Evolutionary conservation across 768 basidiomycete species (phyloP), one percentile per base, ranked within the genome.

Genomic region (Phaeotremella skinneri): DNA sequence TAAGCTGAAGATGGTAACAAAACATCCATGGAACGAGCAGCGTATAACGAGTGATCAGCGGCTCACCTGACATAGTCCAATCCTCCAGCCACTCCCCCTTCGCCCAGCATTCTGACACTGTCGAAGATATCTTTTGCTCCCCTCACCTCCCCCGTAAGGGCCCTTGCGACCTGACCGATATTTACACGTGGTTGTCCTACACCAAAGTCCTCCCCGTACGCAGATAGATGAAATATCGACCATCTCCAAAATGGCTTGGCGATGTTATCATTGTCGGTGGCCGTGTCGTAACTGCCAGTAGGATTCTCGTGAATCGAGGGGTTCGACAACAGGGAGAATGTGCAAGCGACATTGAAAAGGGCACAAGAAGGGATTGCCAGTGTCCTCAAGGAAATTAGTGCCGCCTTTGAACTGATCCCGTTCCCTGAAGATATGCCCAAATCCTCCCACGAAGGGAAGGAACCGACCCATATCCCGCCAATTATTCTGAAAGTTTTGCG

Each of bases 81-180:
- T 21, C 64, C 62, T 25, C 53, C 48, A 17, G 56, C 62, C 13
- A 70, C 32, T 14, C 69, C 66, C 4, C 64, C 68, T 17, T 65
- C 56, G 6, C 68, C 61, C 21, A 73, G 56, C 47, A 43, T 56
- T 49, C 59, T 58, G 16, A 73, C 58, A 56, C 64, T 66, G 20
- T 68, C 67, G 29, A 73, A 73, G 21, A 73, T 68, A 39, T 66
- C 64, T 39, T 61, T 70, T 0, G 68, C 69, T 11, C 60, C 59
- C 41, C 59, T 62, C 3, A 54, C 66, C 32, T 73, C 68, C 43
- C 65, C 52, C 1, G 64, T 55, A 47, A 73, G 41, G 2, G 59
- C 64, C 30, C 67, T 54, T 0, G 71, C 69, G 4, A 70, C 62
- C 11, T 52, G 42, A 3, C 58, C 68, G 21, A 67, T 56, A 55